Evolutionary conservation across 768 basidiomycete genomes (phyloP).

Genomic region (Trametopsis cervina): DNA sequence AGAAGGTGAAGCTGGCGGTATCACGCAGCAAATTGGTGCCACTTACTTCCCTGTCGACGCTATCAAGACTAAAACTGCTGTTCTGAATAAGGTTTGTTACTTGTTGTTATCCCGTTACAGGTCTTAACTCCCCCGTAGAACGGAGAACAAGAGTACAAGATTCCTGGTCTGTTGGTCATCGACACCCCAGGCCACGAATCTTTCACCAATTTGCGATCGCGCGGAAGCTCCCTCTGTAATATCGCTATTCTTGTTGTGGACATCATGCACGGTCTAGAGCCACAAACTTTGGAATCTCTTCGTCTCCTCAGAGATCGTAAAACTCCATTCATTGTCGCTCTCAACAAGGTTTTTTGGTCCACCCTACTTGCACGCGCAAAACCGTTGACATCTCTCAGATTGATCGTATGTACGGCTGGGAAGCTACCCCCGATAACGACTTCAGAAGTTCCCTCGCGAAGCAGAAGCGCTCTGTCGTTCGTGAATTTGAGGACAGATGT

Average conservation of each 20-base stretch:
- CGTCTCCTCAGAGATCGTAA: conserved; percentile 87
- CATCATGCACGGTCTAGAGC: conserved; percentile 98
- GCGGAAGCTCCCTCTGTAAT: conserved; percentile 96
- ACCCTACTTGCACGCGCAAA: background rate
- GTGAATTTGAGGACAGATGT: conserved; percentile 89
- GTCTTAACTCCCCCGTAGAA: conserved; percentile 58
- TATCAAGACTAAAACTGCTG: conserved; percentile 86
- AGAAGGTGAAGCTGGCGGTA: conserved; percentile 99
- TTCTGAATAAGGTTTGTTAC: conserved; percentile 71
- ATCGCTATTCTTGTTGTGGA: conserved; percentile 99
- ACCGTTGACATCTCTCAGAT: conserved; percentile 50
- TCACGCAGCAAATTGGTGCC: conserved; percentile 99
- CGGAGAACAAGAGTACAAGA: conserved; percentile 84
- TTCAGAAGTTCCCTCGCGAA: conserved; percentile 87
- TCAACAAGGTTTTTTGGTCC: conserved; percentile 70
- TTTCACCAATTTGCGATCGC: conserved; percentile 92
- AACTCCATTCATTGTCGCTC: conserved; percentile 97
- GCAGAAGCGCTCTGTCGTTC: conserved; percentile 71
- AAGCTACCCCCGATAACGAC: conserved; percentile 82
- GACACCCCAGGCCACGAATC: conserved; percentile 99
- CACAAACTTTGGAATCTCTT: conserved; percentile 95
- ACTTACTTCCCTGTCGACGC: conserved; percentile 98
- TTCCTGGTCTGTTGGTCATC: conserved; percentile 92
- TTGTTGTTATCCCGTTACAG: too few species aligned
- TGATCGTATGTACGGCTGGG: conserved; percentile 96